Evolutionary conservation across 805 yeast genomes (phyloP).

Genomic region (Candida sonorensis): DNA sequence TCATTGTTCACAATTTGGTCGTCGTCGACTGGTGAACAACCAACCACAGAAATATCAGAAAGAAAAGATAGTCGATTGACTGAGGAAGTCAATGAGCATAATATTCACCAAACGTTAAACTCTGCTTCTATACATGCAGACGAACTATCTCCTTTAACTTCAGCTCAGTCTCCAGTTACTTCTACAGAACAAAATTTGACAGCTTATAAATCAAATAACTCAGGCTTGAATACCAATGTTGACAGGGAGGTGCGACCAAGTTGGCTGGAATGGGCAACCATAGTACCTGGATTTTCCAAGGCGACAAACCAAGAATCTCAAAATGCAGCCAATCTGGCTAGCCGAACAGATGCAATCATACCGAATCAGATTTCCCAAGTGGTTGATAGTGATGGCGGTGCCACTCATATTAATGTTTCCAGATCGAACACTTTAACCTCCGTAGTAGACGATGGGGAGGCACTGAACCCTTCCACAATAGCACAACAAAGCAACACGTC

Average conservation of each 20-base stretch:
- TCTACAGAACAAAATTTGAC: too few relatives aligned
- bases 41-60: too few relatives aligned
- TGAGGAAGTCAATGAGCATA: too few relatives aligned
- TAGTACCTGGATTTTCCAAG: background rate
- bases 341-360: background rate
- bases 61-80: too few relatives aligned
- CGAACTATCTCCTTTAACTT: conserved; percentile 1
- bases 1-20: conserved; percentile 1
- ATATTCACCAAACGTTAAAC: too few relatives aligned
- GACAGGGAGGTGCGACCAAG: background rate
- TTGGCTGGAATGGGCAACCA: conserved; percentile 1
- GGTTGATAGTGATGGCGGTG: conserved; percentile 2
- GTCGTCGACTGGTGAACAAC: too few relatives aligned
- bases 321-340: background rate
- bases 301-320: background rate
- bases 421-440: too few relatives aligned
- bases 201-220: background rate
- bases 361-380: conserved; percentile 10
- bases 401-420: too few relatives aligned
- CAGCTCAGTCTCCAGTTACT: background rate
- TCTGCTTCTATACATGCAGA: too few relatives aligned
- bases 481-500: background rate
- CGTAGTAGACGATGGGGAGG: too few relatives aligned
- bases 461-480: too few relatives aligned
- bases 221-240: background rate